Evolutionary conservation across 768 basidiomycete genomes (phyloP), one percentile per base, ranked within the genome.

Genomic region (Nidularia sp.): DNA sequence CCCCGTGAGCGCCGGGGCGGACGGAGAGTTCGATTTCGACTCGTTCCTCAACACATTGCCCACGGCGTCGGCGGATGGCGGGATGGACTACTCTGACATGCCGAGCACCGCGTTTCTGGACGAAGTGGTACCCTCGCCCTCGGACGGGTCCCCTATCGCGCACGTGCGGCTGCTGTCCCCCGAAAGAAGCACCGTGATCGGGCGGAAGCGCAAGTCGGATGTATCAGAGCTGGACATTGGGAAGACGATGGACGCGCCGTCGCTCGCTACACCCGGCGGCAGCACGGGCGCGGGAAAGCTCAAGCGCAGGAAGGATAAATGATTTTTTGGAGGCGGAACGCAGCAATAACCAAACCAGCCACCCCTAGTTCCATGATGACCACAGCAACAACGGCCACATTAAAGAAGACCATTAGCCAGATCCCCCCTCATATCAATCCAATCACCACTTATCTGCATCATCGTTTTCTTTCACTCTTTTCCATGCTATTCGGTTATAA

Each of bases 131-230:
- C 60, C 68, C 3, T 48, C 60, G 3, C 53, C 48, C n/a, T 46
- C 48, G 46, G 54, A 62, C 18, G 57, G 49, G 10, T 65, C 64
- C 29, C 67, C 64, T 12, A 47, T 60, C n/a, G 57, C 54, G 55
- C 39, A 51, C 45, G 41, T 62, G 57, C 60, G 60, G 45, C 61
- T 60, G 25, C 48, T 59, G 50, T 60, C 57, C 54, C 62, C 60
- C 29, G 57, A 54, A 44, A 33, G 56, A 7, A 35, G 25, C n/a
- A 3, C 29, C 6, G 46, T 22, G 8, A 62, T 64, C 0, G 65
- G 63, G 25, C 61, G 67, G 55, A 75, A 75, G 55, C 66, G 76
- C 47, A 77, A 77, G 60, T 76, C 73, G 22, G 69, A 67, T 53
- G 60, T 62, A 10, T 61, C 53, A 52, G 51, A 60, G n/a, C 41